phyloP scores from a whole-genome alignment of 2,329 filamentous ascomycete species.

The Lecanicillium sp. region DNA sequence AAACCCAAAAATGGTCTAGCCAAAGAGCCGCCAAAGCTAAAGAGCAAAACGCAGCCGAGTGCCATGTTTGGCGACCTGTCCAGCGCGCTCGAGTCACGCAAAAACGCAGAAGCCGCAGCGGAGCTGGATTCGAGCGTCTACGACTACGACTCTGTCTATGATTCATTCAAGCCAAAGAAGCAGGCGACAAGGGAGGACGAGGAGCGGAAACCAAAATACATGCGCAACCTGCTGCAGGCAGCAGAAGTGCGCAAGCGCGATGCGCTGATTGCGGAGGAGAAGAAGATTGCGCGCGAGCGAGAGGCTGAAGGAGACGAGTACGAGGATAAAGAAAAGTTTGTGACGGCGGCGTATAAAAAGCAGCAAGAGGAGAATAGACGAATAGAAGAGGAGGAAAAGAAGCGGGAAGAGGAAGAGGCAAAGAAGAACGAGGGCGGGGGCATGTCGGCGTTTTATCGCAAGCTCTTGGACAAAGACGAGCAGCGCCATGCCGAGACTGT shows the following conservation, averaged over 20 bases:
- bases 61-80: slow-evolving; percentile 58
- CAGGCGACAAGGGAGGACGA: slow-evolving; percentile 44
- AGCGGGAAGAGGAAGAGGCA: slow-evolving; percentile 54
- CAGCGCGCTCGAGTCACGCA: slow-evolving; percentile 52
- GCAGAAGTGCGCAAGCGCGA: slow-evolving; percentile 73
- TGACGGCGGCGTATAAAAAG: slow-evolving; percentile 73
- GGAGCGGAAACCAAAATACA: slow-evolving; percentile 67
- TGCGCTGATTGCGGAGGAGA: slow-evolving; percentile 69
- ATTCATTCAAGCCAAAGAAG: slow-evolving; percentile 62
- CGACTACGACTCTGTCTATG: slow-evolving; percentile 79
- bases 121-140: slow-evolving; percentile 67
- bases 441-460: slow-evolving; percentile 72
- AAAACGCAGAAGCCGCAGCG: slow-evolving; percentile 55
- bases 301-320: slow-evolving; percentile 76
- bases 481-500: slow-evolving; percentile 60
- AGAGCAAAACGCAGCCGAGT: slow-evolving; percentile 31
- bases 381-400: slow-evolving; percentile 64
- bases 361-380: slow-evolving; percentile 68
- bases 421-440: slow-evolving; percentile 56
- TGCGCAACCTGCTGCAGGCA: slow-evolving; percentile 63
- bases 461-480: slow-evolving; percentile 63
- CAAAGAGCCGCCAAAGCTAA: slow-evolving; percentile 33
- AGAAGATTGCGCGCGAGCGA: slow-evolving; percentile 67
- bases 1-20: slow-evolving; percentile 26
- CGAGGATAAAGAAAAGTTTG: slow-evolving; percentile 77